phyloP scores from a whole-genome alignment of 768 basidiomycete genomes.

The Cystoderma amianthinum region DNA sequence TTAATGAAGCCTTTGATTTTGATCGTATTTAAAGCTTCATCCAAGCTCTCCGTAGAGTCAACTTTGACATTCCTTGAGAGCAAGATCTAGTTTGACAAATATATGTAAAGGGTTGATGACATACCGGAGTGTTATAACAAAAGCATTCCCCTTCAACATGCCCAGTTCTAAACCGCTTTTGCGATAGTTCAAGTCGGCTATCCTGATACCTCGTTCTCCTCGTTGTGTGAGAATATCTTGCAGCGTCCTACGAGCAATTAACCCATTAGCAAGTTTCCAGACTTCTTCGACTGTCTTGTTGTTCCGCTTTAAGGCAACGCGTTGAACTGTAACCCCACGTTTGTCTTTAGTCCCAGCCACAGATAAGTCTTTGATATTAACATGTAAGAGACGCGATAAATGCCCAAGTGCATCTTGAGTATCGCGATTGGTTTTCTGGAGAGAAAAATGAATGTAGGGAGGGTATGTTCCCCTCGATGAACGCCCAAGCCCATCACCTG shows the following conservation, averaged over 20 bases:
- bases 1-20: conserved; percentile 92
- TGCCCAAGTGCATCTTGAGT: conserved; percentile 89
- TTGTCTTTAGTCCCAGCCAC: conserved; percentile 98
- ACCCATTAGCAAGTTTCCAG: conserved; percentile 76
- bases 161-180: conserved; percentile 83
- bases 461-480: conserved; percentile 61
- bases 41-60: conserved; percentile 63
- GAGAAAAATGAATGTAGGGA: conserved; percentile 91
- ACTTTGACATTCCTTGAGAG: conserved; percentile 73
- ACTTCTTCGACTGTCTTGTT: conserved; percentile 75
- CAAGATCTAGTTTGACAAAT: conserved; percentile 2
- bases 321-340: conserved; percentile 91
- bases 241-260: conserved; percentile 46
- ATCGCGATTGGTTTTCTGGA: conserved; percentile 97
- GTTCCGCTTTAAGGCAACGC: conserved; percentile 75
- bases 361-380: conserved; percentile 72
- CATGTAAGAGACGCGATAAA: conserved; percentile 71
- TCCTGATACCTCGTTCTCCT: conserved; percentile 84
- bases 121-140: conserved; percentile 90
- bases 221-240: conserved; percentile 59
- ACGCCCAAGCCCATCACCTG: conserved; percentile 25
- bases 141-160: conserved; percentile 94
- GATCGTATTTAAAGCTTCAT: conserved; percentile 69
- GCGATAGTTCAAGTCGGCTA: conserved; percentile 84
- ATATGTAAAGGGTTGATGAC: conserved; percentile 7